Evolutionary conservation across 2,329 filamentous ascomycete genomes (phyloP).

Genomic region (Sclerotinia nivalis): DNA sequence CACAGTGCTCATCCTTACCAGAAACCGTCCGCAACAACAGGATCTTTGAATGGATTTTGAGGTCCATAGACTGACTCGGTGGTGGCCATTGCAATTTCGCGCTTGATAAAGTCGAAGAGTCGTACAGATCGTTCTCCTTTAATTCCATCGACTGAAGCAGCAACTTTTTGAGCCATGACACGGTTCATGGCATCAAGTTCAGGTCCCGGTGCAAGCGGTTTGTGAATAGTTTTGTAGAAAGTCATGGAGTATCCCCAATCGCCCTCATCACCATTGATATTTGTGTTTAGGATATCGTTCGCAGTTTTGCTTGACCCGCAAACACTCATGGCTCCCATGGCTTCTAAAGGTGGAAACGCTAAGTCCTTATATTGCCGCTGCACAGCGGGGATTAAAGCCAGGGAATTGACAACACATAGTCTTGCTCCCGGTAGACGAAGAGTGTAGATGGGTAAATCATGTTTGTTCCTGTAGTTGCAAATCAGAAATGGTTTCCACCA

Average conservation of each 20-base stretch:
- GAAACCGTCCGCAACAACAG: background rate
- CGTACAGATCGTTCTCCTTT: conserved; percentile 37
- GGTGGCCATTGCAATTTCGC: background rate
- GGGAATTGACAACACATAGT: conserved; percentile 46
- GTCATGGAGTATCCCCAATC: conserved; percentile 39
- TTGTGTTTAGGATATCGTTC: conserved; percentile 39
- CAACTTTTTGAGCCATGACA: conserved; percentile 41
- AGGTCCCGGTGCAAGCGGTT: conserved; percentile 40
- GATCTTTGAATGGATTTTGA: conserved; percentile 7
- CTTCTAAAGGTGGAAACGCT: conserved; percentile 45
- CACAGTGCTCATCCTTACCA: background rate
- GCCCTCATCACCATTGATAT: conserved; percentile 43
- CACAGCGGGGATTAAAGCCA: conserved; percentile 43
- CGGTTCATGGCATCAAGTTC: conserved; percentile 44
- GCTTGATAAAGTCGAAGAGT: conserved; percentile 24
- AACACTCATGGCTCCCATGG: conserved; percentile 23
- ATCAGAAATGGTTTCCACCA: background rate
- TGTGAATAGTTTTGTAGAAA: conserved; percentile 42
- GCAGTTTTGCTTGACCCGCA: conserved; percentile 35
- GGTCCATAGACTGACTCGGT: background rate
- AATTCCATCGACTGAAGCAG: conserved; percentile 16
- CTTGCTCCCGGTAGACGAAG: conserved; percentile 46
- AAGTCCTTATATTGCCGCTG: conserved; percentile 44
- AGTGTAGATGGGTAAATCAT: conserved; percentile 44
- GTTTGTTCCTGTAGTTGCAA: conserved; percentile 20